Percentiles rank a stretch among this genome's conserved stretches.
Conservation (phyloP, 129 eudicot species). For the Tagetes patula region DNA sequence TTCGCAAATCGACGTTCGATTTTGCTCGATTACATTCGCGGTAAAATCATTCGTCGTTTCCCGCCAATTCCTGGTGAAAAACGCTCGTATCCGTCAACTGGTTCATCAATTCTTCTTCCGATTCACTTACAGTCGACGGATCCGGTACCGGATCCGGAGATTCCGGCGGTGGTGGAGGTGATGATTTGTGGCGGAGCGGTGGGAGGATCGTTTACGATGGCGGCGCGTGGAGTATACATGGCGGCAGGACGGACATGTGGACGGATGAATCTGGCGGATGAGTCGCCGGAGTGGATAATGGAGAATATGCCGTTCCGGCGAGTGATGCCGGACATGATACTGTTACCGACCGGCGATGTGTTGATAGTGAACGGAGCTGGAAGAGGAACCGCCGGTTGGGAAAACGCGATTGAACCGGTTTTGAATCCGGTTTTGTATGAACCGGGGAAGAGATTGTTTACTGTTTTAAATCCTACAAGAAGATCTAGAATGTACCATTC, state of each 20-base stretch:
- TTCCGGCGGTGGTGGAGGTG: constrained; percentile 47
- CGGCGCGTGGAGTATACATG: constrained; percentile 38
- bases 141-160: too few relatives aligned
- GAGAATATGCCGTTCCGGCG: constrained; percentile 74
- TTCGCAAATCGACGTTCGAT: constrained; percentile 74
- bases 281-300: constrained; percentile 63
- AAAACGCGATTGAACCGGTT: constrained; percentile 60
- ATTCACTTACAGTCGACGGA: constrained; percentile 17
- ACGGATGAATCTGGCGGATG: constrained; percentile 45
- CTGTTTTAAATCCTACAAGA: constrained; percentile 55
- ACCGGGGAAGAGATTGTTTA: constrained; percentile 44
- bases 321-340: constrained; percentile 76
- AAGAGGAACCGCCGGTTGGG: constrained; percentile 90
- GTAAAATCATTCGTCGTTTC: constrained; percentile 45
- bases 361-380: constrained; percentile 65
- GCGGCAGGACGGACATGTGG: constrained; percentile 69
- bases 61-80: constrained; percentile 68
- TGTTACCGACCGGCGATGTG: constrained; percentile 68
- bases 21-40: constrained; percentile 46
- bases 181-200: constrained; percentile 85
- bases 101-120: constrained; percentile 78
- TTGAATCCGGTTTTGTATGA: constrained; percentile 68
- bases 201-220: constrained; percentile 46
- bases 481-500: constrained; percentile 83
- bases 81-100: constrained; percentile 72